Percentiles rank a stretch among this genome's conserved stretches.
Conservation (phyloP, 305 asterid species). For the Rubia peregrina region DNA sequence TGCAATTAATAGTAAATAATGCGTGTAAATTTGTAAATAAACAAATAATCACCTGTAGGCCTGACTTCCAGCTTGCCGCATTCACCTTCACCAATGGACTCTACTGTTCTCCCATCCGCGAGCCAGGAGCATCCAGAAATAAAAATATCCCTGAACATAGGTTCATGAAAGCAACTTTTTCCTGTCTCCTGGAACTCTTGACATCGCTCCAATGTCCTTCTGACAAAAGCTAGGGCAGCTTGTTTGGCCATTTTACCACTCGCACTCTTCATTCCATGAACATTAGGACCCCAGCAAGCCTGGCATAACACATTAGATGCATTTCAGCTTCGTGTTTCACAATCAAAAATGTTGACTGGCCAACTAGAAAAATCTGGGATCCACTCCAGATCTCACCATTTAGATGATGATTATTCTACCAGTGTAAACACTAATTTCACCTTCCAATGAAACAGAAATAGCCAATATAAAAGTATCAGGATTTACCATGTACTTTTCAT, state of each 20-base stretch:
- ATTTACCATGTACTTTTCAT: slow-evolving; percentile 83
- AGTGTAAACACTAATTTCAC: background rate
- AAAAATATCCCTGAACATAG: slow-evolving; percentile 59
- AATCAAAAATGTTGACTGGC: background rate
- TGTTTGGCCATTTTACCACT: slow-evolving; percentile 80
- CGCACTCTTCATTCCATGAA: slow-evolving; percentile 79
- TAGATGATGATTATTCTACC: background rate
- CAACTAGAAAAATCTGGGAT: slow-evolving; percentile 1
- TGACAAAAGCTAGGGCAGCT: slow-evolving; percentile 80
- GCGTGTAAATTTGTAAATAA: background rate
- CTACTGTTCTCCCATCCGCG: slow-evolving; percentile 39
- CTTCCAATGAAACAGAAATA: slow-evolving; percentile 10
- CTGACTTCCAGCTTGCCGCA: slow-evolving; percentile 49
- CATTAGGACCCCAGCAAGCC: slow-evolving; percentile 79
- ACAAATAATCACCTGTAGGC: slow-evolving; percentile 53
- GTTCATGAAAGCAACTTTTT: slow-evolving; percentile 78
- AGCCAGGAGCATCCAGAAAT: slow-evolving; percentile 56
- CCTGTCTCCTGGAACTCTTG: slow-evolving; percentile 64
- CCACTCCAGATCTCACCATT: slow-evolving; percentile 3
- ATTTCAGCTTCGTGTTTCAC: slow-evolving; percentile 9
- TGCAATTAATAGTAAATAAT: background rate
- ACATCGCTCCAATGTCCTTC: slow-evolving; percentile 59
- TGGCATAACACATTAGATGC: slow-evolving; percentile 27
- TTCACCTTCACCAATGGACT: slow-evolving; percentile 47
- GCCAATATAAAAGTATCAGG: slow-evolving; percentile 11